Base-by-base conservation (phyloP, 176 grass and related monocot species). In the Oryza longistaminata region DNA sequence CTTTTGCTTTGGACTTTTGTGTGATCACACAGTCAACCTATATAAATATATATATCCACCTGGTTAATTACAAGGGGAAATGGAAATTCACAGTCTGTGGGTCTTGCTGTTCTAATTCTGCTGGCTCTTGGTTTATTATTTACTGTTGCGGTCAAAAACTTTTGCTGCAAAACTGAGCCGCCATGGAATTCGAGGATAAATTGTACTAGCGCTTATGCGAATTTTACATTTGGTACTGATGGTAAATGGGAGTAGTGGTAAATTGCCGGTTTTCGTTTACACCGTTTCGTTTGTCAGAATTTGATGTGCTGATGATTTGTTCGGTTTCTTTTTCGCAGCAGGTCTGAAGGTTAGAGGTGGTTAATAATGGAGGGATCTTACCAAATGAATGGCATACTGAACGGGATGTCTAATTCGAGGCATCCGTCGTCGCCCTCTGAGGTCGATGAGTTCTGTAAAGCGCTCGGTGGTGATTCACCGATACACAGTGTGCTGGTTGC, bases 401-500 rank as follows among this genome's bases (percentile, higher is more conserved):
- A 86, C 3, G 90, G 86, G 79, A 55, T 19, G 70, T 39, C 81
- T 85, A 83, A 75, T 70, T 64, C 80, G 65, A 85, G 86, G 72
- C 87, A 94, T 29, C 81, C 75, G 11, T 88, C 81, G 34, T 89
- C 85, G 69, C 69, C 88, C 0, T 93, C 90, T 0, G 68, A 92
- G 81, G 88, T 99, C 9, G 86, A 94, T 39, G 93, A 94, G 13
- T 99, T 99, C 85, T 99, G 93, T 25, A 81, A 82, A 64, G 90
- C 84, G 7, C 93, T 99, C 6, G 93, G 93, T 68, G 93, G 96
- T 12, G 89, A 87, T 46, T 88, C 84, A 3, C 90, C 93, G 6
- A 94, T 99, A 53, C 93, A 95, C 86, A 99, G 96, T 11, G 91
- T 99, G 83, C 85, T 99, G 7, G 84, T 99, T 52, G 96, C 96